Base-by-base conservation (phyloP, 192 early-diverging fungal genomes). In the Piromyces sp. region DNA sequence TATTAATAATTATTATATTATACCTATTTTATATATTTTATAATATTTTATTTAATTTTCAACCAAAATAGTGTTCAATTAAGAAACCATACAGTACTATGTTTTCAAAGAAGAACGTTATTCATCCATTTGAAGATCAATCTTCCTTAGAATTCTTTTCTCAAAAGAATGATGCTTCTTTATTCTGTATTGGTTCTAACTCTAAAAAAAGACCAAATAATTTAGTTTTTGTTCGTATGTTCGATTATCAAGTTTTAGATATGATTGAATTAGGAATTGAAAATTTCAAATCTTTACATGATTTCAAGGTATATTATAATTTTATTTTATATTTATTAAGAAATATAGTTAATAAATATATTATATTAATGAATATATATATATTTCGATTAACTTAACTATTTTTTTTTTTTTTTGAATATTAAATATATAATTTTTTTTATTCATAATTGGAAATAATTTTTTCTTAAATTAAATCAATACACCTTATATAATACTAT, bases 161-260 rank as follows among this genome's bases (percentile, higher is more conserved):
- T n/a, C 90, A 92, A 84, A 99, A 98, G 88, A 98, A 98, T 86
- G 96, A 99, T 88, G 89, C 94, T 81, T 93, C 96, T 3, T 88
- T 98, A 29, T 93, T 98, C 82, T 92, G 96, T 51, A 86, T 98
- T 30, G 97, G 94, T 79, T 92, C 90, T 42, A 96, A 98, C 86
- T 93, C 92, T 82, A 99, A 99, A 87, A 99, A 99, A 87, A 89
- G 97, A 81, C 97, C 98, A 29, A 92, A 98, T 85, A 97, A 96
- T 86, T 87, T 99, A 82, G 90, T 93, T 4, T 92, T 99, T 82
- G 92, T 93, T 14, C 92, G 98, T 30, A 96, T 92, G 87, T 99
- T 97, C 88, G 93, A 99, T 84, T 89, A 95, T 86, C 93, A 96
- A 84, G 85, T 98, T 68, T 86, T 99, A 83, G 97, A 99, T 83